Evolutionary conservation across 2,329 filamentous ascomycete genomes (phyloP).

Genomic region (Sordariomycetes sp.): DNA sequence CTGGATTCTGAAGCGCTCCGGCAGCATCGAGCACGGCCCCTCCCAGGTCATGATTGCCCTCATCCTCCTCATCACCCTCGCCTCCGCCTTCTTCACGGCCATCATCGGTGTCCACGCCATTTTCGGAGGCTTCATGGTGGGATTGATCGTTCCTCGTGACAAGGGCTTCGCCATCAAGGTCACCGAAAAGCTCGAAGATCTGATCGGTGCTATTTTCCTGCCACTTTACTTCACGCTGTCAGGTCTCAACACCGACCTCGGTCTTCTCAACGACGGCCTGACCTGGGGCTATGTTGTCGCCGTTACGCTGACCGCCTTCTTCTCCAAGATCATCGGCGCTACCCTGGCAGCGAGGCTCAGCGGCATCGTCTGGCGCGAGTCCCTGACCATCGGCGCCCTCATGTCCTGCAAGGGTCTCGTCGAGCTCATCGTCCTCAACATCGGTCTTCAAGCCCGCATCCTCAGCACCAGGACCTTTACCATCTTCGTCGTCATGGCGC

Average conservation of each 20-base stretch:
- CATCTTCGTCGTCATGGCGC: constrained; percentile 90
- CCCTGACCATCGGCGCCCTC: constrained; percentile 62
- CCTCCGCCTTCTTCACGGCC: constrained; percentile 76
- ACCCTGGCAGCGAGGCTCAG: constrained; percentile 67
- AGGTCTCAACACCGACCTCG: constrained; percentile 79
- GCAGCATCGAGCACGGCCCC: constrained; percentile 78
- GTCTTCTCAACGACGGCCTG: constrained; percentile 69
- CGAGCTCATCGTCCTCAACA: constrained; percentile 81
- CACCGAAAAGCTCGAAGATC: constrained; percentile 89
- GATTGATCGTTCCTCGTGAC: constrained; percentile 83
- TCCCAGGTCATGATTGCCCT: constrained; percentile 77
- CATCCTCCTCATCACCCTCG: constrained; percentile 69
- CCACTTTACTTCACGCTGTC: constrained; percentile 92
- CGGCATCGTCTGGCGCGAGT: constrained; percentile 83
- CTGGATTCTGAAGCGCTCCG: constrained; percentile 63
- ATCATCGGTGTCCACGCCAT: constrained; percentile 92
- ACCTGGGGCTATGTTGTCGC: constrained; percentile 88
- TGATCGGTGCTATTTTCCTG: constrained; percentile 74
- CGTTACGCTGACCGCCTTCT: constrained; percentile 72
- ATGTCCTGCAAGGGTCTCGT: constrained; percentile 98
- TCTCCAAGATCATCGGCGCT: constrained; percentile 77
- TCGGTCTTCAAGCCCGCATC: constrained; percentile 76
- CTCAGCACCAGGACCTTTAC: constrained; percentile 77
- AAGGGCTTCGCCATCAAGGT: constrained; percentile 85
- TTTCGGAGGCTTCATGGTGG: constrained; percentile 85